Evolutionary conservation across 2,329 filamentous ascomycete species (phyloP).

Genomic region (Sarocladium brachiariae): DNA sequence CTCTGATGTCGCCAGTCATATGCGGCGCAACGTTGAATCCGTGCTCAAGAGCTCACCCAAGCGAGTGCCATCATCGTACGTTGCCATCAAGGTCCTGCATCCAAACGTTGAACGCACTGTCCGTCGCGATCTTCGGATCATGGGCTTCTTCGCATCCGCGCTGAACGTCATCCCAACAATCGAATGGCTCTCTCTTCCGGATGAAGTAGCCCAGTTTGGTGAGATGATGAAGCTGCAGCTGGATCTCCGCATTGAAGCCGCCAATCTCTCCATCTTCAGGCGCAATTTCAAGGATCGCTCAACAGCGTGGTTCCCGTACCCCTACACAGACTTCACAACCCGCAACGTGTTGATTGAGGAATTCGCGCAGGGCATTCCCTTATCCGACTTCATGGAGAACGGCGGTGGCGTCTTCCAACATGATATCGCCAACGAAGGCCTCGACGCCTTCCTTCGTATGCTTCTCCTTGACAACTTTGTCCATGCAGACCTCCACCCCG

Average conservation of each 20-base stretch:
- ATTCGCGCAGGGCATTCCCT: constrained; percentile 87
- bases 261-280: constrained; percentile 82
- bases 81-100: constrained; percentile 93
- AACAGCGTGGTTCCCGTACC: constrained; percentile 95
- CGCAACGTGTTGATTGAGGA: constrained; percentile 91
- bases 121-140: constrained; percentile 85
- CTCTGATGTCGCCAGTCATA: constrained; percentile 33
- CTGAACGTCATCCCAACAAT: constrained; percentile 89
- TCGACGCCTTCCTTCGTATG: constrained; percentile 96
- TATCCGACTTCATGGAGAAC: constrained; percentile 83
- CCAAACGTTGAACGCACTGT: constrained; percentile 86
- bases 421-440: constrained; percentile 88
- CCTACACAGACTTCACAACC: constrained; percentile 87
- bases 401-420: constrained; percentile 89
- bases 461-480: constrained; percentile 95
- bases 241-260: constrained; percentile 88
- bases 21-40: constrained; percentile 75
- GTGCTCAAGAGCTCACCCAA: constrained; percentile 81
- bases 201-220: constrained; percentile 89
- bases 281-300: constrained; percentile 83
- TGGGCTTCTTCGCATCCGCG: constrained; percentile 79
- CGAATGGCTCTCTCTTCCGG: constrained; percentile 93
- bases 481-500: constrained; percentile 91
- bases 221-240: constrained; percentile 99
- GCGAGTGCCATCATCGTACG: constrained; percentile 81